Evolutionary conservation across 495 filamentous ascomycete species (phyloP).

Genomic region (Recurvomyces mirabilis): DNA sequence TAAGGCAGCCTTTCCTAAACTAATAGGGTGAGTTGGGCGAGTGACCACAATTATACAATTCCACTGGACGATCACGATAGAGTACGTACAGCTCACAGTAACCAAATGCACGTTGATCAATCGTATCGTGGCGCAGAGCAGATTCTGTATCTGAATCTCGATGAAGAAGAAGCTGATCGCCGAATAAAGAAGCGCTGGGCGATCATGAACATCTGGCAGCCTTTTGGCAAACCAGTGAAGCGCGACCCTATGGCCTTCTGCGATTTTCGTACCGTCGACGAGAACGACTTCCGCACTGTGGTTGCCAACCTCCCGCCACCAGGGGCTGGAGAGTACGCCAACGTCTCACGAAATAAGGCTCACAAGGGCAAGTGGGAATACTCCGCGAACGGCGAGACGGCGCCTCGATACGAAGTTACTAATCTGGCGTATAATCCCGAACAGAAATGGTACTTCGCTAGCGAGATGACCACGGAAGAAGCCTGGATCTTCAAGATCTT

Average conservation of each 20-base stretch:
- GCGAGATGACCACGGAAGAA: conserved; percentile 5
- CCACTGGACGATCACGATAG: too few relatives aligned
- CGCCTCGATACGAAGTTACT: conserved; percentile 2
- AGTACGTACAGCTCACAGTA: too few relatives aligned
- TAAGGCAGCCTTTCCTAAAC: too few relatives aligned
- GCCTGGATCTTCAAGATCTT: conserved; percentile 11
- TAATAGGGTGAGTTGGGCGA: too few relatives aligned
- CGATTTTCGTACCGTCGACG: background rate
- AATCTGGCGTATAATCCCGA: conserved; percentile 4
- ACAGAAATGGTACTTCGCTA: conserved; percentile 6
- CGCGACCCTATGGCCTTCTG: conserved; percentile 8
- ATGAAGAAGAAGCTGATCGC: conserved; percentile 2
- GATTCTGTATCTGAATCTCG: conserved; percentile 3
- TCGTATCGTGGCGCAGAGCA: conserved; percentile 7
- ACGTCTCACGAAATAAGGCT: background rate
- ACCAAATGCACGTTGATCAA: conserved; percentile 7
- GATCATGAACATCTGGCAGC: conserved; percentile 10
- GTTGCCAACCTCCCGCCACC: conserved; percentile 2
- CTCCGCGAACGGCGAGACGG: conserved; percentile 1
- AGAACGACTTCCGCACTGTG: conserved; percentile 3
- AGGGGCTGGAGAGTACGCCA: conserved; percentile 4
- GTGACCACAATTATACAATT: too few relatives aligned
- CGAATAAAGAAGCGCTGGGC: conserved; percentile 5
- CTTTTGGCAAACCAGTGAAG: background rate
- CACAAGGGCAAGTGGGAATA: conserved; percentile 4